A percentile compares a stretch with the other conserved stretches of the same genome.
Evolutionary conservation across 2,329 filamentous ascomycete genomes (phyloP).

Genomic region (Colletotrichum sp.): DNA sequence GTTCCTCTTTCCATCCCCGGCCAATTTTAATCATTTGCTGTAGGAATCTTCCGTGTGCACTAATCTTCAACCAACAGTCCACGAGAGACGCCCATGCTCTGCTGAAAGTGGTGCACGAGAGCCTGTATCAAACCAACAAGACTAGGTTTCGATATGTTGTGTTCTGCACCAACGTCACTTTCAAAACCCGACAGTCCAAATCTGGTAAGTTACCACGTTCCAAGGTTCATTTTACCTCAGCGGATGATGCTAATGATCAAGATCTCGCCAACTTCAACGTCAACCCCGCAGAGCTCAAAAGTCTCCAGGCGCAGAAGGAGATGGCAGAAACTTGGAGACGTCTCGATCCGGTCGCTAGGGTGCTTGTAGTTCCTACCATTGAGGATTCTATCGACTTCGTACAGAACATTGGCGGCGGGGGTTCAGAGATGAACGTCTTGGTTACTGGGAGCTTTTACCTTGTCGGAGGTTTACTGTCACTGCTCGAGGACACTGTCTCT

Average conservation of each 20-base stretch:
- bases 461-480: background rate
- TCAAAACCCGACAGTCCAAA: background rate
- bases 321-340: background rate
- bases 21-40: no score
- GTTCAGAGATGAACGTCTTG: background rate
- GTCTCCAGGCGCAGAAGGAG: background rate
- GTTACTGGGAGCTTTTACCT: background rate
- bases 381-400: background rate
- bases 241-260: background rate
- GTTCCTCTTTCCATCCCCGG: accelerated
- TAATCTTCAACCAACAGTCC: background rate
- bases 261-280: background rate
- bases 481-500: background rate
- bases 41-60: background rate
- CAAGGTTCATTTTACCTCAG: no score
- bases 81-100: background rate
- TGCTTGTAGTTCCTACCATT: background rate
- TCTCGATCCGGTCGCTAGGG: background rate
- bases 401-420: background rate
- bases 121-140: background rate
- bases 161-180: background rate
- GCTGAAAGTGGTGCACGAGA: background rate
- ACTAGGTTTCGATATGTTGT: background rate
- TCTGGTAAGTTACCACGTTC: background rate
- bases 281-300: background rate